A percentile compares a stretch with the other conserved stretches of the same genome.
These are phyloP conservation scores for Sarocladium oryzae DNA, from an alignment of 2,329 filamentous ascomycete genomes.

Conservation along the genomic window DNA sequence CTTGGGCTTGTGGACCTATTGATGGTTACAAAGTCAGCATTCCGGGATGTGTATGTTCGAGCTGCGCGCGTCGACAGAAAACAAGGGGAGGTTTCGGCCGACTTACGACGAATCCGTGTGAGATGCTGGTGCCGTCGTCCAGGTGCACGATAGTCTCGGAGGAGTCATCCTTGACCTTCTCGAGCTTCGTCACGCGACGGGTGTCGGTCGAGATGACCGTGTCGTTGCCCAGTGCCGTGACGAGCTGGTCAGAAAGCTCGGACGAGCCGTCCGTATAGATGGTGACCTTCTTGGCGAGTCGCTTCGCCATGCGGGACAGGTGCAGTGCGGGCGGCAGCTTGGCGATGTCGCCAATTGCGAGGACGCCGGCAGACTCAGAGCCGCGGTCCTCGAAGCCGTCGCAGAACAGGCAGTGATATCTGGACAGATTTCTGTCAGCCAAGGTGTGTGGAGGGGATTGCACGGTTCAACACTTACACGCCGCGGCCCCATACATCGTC, in stretches of 20 bases:
- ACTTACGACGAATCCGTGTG: no score
- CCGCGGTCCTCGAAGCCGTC: constrained; percentile 53
- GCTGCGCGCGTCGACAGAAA: no score
- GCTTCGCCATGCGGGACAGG: constrained; percentile 35
- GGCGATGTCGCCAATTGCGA: constrained; percentile 33
- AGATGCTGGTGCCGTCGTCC: no score
- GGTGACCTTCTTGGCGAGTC: constrained; percentile 36
- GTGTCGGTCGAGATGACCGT: no score
- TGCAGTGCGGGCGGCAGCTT: constrained; percentile 27
- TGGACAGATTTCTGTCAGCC: constrained; percentile 14
- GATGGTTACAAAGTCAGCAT: constrained; percentile 24
- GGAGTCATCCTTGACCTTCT: no score
- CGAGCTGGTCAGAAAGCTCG: constrained; percentile 13
- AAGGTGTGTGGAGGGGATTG: not conserved
- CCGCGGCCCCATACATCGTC: not conserved
- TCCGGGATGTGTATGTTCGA: no score
- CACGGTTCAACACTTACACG: not conserved
- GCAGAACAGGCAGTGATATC: constrained; percentile 55
- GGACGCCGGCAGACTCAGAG: constrained; percentile 35
- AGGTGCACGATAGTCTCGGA: no score
- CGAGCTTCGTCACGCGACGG: no score
- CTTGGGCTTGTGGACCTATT: constrained; percentile 32
- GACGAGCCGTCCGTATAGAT: constrained; percentile 44
- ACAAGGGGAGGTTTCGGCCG: no score
- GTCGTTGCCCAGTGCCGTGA: no score